Evolutionary conservation across 2,329 filamentous ascomycete genomes (phyloP).

Genomic region (Exserohilum turcica): DNA sequence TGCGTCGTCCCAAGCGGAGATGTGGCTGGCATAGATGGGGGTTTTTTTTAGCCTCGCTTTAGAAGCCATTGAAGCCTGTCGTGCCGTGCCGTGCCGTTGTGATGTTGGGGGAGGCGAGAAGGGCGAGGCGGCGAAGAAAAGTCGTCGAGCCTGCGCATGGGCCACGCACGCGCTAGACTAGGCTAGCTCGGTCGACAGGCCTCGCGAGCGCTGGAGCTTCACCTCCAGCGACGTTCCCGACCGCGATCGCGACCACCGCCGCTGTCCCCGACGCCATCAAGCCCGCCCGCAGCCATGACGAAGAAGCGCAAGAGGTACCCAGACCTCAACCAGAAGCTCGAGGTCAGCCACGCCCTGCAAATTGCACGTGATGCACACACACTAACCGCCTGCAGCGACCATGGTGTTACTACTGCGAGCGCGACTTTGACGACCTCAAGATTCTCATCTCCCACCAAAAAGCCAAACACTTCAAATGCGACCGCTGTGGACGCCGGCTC

Average conservation of each 20-base stretch:
- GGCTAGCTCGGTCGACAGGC: constrained; percentile 21
- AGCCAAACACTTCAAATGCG: constrained; percentile 99
- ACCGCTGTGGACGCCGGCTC: constrained; percentile 81
- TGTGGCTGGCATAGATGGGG: not conserved
- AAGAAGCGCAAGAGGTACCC: constrained; percentile 91
- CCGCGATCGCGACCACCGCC: constrained; percentile 8
- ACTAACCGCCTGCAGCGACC: constrained; percentile 59
- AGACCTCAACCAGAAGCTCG: constrained; percentile 84
- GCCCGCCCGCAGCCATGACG: constrained; percentile 32
- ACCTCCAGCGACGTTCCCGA: constrained; percentile 10
- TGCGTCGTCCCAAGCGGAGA: constrained; percentile 21
- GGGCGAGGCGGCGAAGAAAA: constrained; percentile 18
- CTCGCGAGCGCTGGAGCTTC: constrained; percentile 26
- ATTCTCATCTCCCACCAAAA: constrained; percentile 97
- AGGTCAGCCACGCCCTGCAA: constrained; percentile 26
- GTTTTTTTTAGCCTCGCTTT: not conserved
- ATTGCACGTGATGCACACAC: not conserved
- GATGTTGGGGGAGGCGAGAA: constrained; percentile 8
- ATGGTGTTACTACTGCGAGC: constrained; percentile 99
- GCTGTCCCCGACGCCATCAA: not conserved
- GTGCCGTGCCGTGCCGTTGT: constrained; percentile 4
- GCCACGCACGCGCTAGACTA: constrained; percentile 24
- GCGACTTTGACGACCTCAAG: constrained; percentile 96
- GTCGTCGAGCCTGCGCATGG: constrained; percentile 14
- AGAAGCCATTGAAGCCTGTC: constrained; percentile 2